Evolutionary conservation across 1,284 basidiomycete species (phyloP), one percentile per base, ranked within the genome.

Genomic region (Puccinia brachypodii): DNA sequence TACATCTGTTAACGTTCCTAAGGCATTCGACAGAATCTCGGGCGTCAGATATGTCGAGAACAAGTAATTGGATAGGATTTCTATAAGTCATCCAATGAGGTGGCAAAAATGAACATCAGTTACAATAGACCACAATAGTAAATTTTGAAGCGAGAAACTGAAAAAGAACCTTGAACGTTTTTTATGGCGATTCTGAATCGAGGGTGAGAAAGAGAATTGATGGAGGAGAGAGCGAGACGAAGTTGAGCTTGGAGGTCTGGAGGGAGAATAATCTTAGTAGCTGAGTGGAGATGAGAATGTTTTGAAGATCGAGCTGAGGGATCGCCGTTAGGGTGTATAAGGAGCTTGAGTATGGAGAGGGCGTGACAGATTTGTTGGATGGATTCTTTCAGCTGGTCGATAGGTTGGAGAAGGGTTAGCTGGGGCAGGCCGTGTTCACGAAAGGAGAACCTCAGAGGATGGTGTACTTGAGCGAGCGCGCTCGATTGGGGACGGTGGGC

Each of bases 41-140:
- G 69, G 53, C 4, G 68, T 73, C 3, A 80, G 78, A 64, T 80
- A 73, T n/a, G 38, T 73, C 3, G 78, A 62, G 28, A 80, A 80
- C 4, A 80, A 36, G 38, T 80, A 69, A 33, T 71, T 58, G 33
- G 78, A 80, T n/a, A 80, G 58, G 28, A 73, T 72, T 42, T 80
- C 78, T 80, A 25, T 16, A 6, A 7, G 38, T 8, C 13, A 11
- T 50, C 58, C 11, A 60, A 60, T 8, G 58, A 28, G 28, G 28
- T 16, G 28, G 28, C 11, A 50, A 50, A n/a, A 28, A n/a, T n/a
- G n/a, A n/a, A n/a, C n/a, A n/a, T n/a, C 4, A 28, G 25, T 28
- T 16, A 73, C 9, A 8, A 44, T 8, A 16, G 16, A 8, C 42
- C 16, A 7, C 42, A 44, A 44, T 44, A 44, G 42, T 8, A 44